Evolutionary conservation across 2,329 filamentous ascomycete species (phyloP), one percentile per base, ranked within the genome.

Genomic region (Lachnellula cervina): DNA sequence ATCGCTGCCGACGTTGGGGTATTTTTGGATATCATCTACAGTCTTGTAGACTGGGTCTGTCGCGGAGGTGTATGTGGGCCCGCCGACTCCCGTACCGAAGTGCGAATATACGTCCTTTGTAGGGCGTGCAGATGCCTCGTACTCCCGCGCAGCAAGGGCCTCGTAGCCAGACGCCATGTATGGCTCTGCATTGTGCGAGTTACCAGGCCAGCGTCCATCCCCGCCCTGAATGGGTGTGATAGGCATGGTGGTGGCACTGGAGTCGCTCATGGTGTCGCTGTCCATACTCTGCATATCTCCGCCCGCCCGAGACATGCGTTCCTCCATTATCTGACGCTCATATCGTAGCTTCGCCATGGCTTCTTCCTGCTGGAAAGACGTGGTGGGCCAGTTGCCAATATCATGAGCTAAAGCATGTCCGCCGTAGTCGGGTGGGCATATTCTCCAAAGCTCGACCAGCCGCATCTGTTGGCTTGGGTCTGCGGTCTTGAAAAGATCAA

Each of bases 101-200:
- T 76, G 74, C 45, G 69, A 73, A 62, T 78, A 78, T 42, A 73
- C 68, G 47, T 76, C 72, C 60, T 73, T 75, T 3, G 65, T 55
- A 19, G 66, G 68, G 21, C 70, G 67, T 2, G 72, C 73, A 2
- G 77, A 78, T 54, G 77, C 73, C 64, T 87, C 80, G 59, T 86
- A 83, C 66, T 89, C 85, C 52, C 82, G 77, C 56, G 78, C 77
- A 56, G 86, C 83, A 55, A 88, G 73, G 66, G 82, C 77, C 65
- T 90, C 87, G 68, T 96, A 96, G 14, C 91, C 91, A 6, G 83
- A 86, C 48, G 82, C 71, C 81, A 96, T 95, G 72, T 96, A 96
- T 0, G 90, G 90, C 60, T 66, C 73, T 19, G 62, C 64, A 50
- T 58, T 64, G 21, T 58, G 48, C 54, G 69, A 28, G 65, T 62